Conservation (phyloP, 352 stramenopile genomes). For the Globisporangium carolinianum region DNA sequence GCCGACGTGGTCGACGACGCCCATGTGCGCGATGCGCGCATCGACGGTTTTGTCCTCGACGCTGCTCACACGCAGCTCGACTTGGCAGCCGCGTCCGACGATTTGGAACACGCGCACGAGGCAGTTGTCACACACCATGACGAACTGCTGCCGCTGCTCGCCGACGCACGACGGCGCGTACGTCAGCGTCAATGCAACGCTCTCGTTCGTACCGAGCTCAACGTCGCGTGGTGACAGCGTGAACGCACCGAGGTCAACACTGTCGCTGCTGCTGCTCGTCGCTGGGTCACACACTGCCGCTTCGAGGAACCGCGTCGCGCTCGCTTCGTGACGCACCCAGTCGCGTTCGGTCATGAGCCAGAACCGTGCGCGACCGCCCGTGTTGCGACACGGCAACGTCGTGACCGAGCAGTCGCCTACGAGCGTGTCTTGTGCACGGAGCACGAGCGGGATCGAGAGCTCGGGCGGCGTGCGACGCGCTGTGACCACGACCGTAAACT, state of each 20-base stretch:
- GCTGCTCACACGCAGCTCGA: conserved; percentile 40
- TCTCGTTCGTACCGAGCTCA: conserved; percentile 35
- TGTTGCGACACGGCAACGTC: conserved; percentile 45
- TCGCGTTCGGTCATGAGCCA: conserved; percentile 60
- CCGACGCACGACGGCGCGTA: conserved; percentile 54
- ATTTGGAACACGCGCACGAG: conserved; percentile 69
- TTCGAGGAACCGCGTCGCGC: conserved; percentile 9
- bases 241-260: conserved; percentile 38
- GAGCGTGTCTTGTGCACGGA: conserved; percentile 52
- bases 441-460: conserved; percentile 54
- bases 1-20: conserved; percentile 31
- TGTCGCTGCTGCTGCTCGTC: not conserved
- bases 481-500: conserved; percentile 37
- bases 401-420: conserved; percentile 48
- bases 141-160: conserved; percentile 52
- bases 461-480: conserved; percentile 48
- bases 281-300: not conserved
- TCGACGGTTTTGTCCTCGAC: conserved; percentile 49
- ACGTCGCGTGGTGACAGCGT: conserved; percentile 45
- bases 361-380: conserved; percentile 53
- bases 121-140: conserved; percentile 83
- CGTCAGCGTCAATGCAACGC: conserved; percentile 35
- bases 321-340: conserved; percentile 34
- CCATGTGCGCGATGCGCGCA: conserved; percentile 34
- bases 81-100: conserved; percentile 54